Percentiles rank a stretch among this genome's conserved stretches.
Evolutionary conservation across 2,329 filamentous ascomycete species (phyloP).

Genomic region (Stemphylium beticola): DNA sequence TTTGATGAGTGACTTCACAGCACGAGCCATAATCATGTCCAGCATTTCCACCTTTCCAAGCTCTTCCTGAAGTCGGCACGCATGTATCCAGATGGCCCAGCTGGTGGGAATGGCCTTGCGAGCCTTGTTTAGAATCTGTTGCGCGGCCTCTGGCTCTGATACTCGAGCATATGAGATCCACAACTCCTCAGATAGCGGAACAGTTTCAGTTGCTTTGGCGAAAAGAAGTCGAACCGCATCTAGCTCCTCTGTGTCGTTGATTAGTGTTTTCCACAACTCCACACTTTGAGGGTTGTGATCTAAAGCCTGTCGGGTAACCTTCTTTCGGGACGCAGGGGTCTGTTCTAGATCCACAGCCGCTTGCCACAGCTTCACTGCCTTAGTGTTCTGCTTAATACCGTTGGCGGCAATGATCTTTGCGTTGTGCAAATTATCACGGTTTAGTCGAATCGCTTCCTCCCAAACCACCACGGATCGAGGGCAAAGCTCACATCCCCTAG

Average conservation of each 20-base stretch:
- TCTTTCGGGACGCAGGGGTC: constrained; percentile 83
- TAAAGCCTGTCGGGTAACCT: constrained; percentile 87
- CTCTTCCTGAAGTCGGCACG: constrained; percentile 85
- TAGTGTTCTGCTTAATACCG: constrained; percentile 89
- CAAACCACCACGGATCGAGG: constrained; percentile 95
- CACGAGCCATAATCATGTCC: constrained; percentile 89
- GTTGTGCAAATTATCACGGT: constrained; percentile 76
- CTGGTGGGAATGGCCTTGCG: constrained; percentile 93
- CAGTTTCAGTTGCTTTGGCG: constrained; percentile 93
- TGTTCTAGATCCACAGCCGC: constrained; percentile 93
- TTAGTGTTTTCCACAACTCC: constrained; percentile 95
- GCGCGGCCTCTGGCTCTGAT: constrained; percentile 88
- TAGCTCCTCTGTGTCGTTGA: constrained; percentile 91
- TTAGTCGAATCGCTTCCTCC: constrained; percentile 93
- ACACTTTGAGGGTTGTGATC: constrained; percentile 95
- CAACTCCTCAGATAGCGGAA: constrained; percentile 89
- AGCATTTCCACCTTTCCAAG: constrained; percentile 81
- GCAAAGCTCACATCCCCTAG: constrained; percentile 85
- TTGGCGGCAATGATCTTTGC: constrained; percentile 94
- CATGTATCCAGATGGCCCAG: constrained; percentile 96
- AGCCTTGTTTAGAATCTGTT: constrained; percentile 93
- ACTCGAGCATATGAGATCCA: constrained; percentile 93
- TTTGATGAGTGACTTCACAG: constrained; percentile 83
- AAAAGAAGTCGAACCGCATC: constrained; percentile 87
- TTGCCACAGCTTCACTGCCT: constrained; percentile 88